Conservation (phyloP, 2,329 filamentous ascomycete species). For the Colletotrichum camelliae region DNA sequence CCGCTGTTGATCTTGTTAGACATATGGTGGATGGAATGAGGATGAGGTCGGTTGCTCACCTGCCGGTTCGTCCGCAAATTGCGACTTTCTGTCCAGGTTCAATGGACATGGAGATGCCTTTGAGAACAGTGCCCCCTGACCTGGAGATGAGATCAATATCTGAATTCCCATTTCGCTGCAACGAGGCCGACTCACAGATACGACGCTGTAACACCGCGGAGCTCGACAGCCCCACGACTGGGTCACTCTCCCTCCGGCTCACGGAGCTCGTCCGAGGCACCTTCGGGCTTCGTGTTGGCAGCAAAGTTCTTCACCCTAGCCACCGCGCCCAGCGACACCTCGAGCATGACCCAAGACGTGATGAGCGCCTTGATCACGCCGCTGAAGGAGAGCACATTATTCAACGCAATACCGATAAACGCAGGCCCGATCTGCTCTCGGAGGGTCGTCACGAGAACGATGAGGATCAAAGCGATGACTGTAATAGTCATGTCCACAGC, state of each 20-base stretch:
- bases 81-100: slow-evolving; percentile 26
- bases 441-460: slow-evolving; percentile 43
- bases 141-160: neutral
- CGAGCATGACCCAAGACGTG: slow-evolving; percentile 20
- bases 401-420: slow-evolving; percentile 14
- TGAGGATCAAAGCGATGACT: slow-evolving; percentile 45
- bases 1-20: slow-evolving; percentile 38
- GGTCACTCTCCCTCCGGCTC: slow-evolving; percentile 9
- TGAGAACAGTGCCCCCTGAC: slow-evolving; percentile 3
- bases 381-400: slow-evolving; percentile 6
- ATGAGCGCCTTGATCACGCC: slow-evolving; percentile 1
- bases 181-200: neutral
- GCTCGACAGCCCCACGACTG: neutral
- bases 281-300: neutral
- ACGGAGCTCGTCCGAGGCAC: neutral
- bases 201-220: neutral
- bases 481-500: slow-evolving; percentile 53
- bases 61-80: slow-evolving; percentile 28
- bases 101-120: slow-evolving; percentile 19
- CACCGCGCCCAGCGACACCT: slow-evolving; percentile 15
- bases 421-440: slow-evolving; percentile 12
- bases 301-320: slow-evolving; percentile 15
- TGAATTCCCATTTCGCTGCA: rapidly evolving
- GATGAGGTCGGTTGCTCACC: slow-evolving; percentile 4
- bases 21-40: neutral